Base-by-base conservation (phyloP, 2,329 filamentous ascomycete species). In the Botrytis squamosa region DNA sequence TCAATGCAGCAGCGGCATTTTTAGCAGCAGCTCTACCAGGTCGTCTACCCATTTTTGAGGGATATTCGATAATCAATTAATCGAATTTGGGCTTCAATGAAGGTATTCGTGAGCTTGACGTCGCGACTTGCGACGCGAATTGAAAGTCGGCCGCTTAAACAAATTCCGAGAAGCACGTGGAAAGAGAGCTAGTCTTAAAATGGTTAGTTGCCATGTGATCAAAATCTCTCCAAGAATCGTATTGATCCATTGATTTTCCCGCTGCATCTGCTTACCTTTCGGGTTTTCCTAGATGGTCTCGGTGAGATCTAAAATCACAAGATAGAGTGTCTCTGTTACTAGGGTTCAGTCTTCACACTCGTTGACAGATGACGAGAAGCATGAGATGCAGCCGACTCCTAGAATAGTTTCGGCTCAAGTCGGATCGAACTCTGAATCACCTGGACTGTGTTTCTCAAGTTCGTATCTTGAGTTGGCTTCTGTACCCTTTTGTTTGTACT, bases 11-110 rank as follows among this genome's bases (percentile, higher is more conserved):
- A 75, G 86, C 85, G 75, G 86, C 86, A 80, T 85, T 85, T 81
- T 85, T 87, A 64, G 86, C 86, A 75, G 86, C 86, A 77, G 86
- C 85, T 82, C 86, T 85, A 75, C 86, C 86, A 76, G 86, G 86
- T 80, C 86, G 83, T 81, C 85, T 84, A 76, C 85, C 85, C 81
- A 82, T 82, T 36, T 57, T 75, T 52, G 44, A 42, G 40, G 40
- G 65, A 57, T 59, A 20, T 44, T 57, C 33, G 42, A 42, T 38
- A 16, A 63, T 63, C 59, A 68, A 68, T 55, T 72, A 73, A 64
- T 69, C 25, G 18, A 57, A 69, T 57, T 69, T 33, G n/a, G 10
- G n/a, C 38, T 69, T 29, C 1, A 69, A 57, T 57, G 49, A 57
- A 69, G 20, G 49, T 44, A 38, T 68, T 63, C 9, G 36, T 49